phyloP scores from a whole-genome alignment of 768 basidiomycete genomes.

The Pisolithus microcarpus region DNA sequence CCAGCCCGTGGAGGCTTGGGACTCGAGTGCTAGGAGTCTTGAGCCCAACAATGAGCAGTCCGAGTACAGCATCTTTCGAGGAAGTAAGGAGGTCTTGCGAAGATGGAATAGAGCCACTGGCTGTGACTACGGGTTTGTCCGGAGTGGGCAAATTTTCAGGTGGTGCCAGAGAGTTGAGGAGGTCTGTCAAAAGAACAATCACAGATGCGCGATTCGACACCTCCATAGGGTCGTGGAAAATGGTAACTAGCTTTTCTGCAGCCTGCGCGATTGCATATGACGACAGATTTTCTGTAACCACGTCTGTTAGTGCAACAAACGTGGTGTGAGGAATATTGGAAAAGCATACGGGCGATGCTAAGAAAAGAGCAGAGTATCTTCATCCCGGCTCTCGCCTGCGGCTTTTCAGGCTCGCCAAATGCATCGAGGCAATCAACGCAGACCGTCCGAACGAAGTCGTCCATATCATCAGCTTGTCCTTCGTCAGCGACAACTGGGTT shows the following conservation, averaged over 20 bases:
- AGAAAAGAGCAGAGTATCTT: slow-evolving; percentile 76
- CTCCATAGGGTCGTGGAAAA: slow-evolving; percentile 71
- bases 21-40: slow-evolving; percentile 43
- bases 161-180: slow-evolving; percentile 42
- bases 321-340: not conserved
- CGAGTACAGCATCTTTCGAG: slow-evolving; percentile 74
- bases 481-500: slow-evolving; percentile 32
- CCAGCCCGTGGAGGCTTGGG: slow-evolving; percentile 59
- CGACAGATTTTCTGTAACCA: slow-evolving; percentile 54
- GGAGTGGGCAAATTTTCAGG: not conserved
- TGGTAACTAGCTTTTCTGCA: slow-evolving; percentile 66
- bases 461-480: slow-evolving; percentile 29
- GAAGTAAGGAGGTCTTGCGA: slow-evolving; percentile 34
- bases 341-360: slow-evolving; percentile 64
- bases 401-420: slow-evolving; percentile 88
- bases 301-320: slow-evolving; percentile 1
- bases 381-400: slow-evolving; percentile 80
- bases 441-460: slow-evolving; percentile 64
- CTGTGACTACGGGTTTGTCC: slow-evolving; percentile 5
- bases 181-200: slow-evolving; percentile 58
- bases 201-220: slow-evolving; percentile 57
- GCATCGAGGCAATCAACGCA: slow-evolving; percentile 76
- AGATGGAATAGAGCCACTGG: slow-evolving; percentile 27
- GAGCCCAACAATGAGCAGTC: slow-evolving; percentile 52
- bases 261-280: slow-evolving; percentile 60